phyloP scores from a whole-genome alignment of 306 rosid genomes.

The Castanospermum australe region DNA sequence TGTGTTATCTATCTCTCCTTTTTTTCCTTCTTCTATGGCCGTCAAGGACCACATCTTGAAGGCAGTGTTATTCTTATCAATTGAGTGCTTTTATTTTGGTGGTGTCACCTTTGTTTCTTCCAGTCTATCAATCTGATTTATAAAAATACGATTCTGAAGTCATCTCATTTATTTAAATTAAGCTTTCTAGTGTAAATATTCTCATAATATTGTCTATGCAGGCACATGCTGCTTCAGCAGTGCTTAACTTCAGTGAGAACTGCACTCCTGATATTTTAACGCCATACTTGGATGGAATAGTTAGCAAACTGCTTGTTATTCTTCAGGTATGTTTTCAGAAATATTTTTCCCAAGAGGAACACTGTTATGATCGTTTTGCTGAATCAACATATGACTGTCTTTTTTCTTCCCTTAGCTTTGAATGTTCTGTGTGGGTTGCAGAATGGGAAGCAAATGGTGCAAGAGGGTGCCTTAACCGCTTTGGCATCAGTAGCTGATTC shows the following conservation, averaged over 20 bases:
- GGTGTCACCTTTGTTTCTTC: too few species aligned
- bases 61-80: too few species aligned
- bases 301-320: slow-evolving; percentile 92
- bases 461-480: slow-evolving; percentile 98
- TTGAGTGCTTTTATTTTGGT: too few species aligned
- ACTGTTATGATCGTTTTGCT: background rate
- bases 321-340: slow-evolving; percentile 67
- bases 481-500: slow-evolving; percentile 99
- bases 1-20: too few species aligned
- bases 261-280: slow-evolving; percentile 92
- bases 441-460: slow-evolving; percentile 99
- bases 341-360: background rate
- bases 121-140: background rate
- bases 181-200: background rate
- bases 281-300: slow-evolving; percentile 91
- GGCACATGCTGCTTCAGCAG: slow-evolving; percentile 99
- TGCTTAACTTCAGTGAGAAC: slow-evolving; percentile 97
- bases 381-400: background rate
- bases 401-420: background rate
- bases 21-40: too few species aligned
- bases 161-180: background rate
- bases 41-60: too few species aligned
- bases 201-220: slow-evolving; percentile 34
- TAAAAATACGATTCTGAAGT: background rate
- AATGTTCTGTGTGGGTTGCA: slow-evolving; percentile 36